Evolutionary conservation across 768 basidiomycete genomes (phyloP).

Genomic region (Lyophyllum semitale): DNA sequence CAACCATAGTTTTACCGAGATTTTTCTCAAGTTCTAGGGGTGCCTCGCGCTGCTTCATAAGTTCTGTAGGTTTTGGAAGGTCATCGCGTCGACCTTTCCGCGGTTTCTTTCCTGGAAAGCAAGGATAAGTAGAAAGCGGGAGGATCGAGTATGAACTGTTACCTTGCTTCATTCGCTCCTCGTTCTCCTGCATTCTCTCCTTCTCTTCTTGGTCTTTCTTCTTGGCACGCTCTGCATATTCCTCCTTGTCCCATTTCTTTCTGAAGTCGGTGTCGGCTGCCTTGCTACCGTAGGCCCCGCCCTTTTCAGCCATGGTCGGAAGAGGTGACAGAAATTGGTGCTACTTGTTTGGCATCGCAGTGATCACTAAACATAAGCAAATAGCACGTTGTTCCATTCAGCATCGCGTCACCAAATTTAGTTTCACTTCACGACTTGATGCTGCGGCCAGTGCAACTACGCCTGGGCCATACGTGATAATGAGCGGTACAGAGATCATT

Average conservation of each 20-base stretch:
- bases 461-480: conserved; percentile 12
- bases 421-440: conserved; percentile 12
- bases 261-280: conserved; percentile 75
- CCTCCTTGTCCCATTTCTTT: conserved; percentile 95
- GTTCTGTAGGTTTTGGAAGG: conserved; percentile 90
- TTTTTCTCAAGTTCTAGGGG: conserved; percentile 94
- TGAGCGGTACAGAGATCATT: conserved; percentile 21
- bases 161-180: conserved; percentile 85
- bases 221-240: conserved; percentile 82
- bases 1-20: conserved; percentile 92
- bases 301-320: conserved; percentile 37
- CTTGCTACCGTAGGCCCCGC: conserved; percentile 42
- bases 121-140: conserved; percentile 5
- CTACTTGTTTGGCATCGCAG: conserved; percentile 6
- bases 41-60: conserved; percentile 85
- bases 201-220: conserved; percentile 79
- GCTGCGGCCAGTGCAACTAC: conserved; percentile 9
- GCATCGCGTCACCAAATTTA: conserved; percentile 1
- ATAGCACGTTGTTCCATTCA: conserved; percentile 7
- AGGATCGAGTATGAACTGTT: conserved; percentile 6
- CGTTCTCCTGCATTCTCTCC: conserved; percentile 84
- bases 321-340: background rate
- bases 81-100: conserved; percentile 70
- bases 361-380: conserved; percentile 2
- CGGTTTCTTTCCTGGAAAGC: conserved; percentile 75